Percentiles rank a stretch among this genome's conserved stretches.
phyloP scores from a whole-genome alignment of 768 basidiomycete species.

The Amanita phalloides region DNA sequence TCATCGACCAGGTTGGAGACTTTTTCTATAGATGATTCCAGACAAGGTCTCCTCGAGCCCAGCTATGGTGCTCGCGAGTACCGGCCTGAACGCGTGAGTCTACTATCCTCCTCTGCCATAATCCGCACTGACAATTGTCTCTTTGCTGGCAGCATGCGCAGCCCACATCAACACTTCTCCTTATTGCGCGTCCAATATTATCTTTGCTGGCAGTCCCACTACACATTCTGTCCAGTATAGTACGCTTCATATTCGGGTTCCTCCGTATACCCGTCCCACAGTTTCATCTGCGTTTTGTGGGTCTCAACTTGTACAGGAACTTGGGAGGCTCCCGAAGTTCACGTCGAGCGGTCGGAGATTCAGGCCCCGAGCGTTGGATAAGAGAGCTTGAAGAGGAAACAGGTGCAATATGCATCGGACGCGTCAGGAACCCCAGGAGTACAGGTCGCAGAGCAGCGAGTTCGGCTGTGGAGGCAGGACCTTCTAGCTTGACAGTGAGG shows the following conservation, averaged over 20 bases:
- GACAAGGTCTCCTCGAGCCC: slow-evolving; percentile 17
- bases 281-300: slow-evolving; percentile 33
- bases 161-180: slow-evolving; percentile 13
- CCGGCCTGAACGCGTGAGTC: slow-evolving; percentile 6
- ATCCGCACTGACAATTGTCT: slow-evolving; percentile 2
- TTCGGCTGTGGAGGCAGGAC: slow-evolving; percentile 21
- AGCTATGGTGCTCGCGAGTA: slow-evolving; percentile 11
- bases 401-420: slow-evolving; percentile 54
- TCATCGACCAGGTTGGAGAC: slow-evolving; percentile 16
- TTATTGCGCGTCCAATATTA: slow-evolving; percentile 24
- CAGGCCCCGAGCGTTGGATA: slow-evolving; percentile 66
- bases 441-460: slow-evolving; percentile 17
- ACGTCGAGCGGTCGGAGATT: slow-evolving; percentile 17
- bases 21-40: slow-evolving; percentile 45
- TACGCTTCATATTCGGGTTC: slow-evolving; percentile 55
- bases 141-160: slow-evolving; percentile 9
- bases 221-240: slow-evolving; percentile 43
- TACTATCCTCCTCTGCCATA: slow-evolving; percentile 4
- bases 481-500: slow-evolving; percentile 34
- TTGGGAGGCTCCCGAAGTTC: slow-evolving; percentile 24
- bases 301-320: slow-evolving; percentile 34
- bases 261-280: slow-evolving; percentile 57
- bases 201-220: slow-evolving; percentile 50
- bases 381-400: slow-evolving; percentile 79
- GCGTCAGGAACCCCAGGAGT: slow-evolving; percentile 20